Conservation (phyloP, 1,284 basidiomycete genomes). For the Laetiporus sulphureus region DNA sequence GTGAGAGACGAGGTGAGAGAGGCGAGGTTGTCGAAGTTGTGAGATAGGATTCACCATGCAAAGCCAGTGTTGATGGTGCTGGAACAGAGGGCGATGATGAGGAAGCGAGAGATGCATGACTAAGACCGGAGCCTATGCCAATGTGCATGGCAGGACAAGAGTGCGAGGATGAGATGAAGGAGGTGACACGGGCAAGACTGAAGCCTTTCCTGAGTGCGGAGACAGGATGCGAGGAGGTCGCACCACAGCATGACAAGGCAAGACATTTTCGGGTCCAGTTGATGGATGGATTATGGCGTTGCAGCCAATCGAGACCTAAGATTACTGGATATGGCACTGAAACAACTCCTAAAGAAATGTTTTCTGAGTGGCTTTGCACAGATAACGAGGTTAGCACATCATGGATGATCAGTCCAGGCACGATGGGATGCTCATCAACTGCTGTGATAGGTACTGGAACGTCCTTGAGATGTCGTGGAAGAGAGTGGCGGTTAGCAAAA, state of each 20-base stretch:
- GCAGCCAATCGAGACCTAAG: conserved; percentile 19
- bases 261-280: conserved; percentile 13
- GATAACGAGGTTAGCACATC: conserved; percentile 24
- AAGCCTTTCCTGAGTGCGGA: conserved; percentile 24
- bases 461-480: conserved; percentile 21
- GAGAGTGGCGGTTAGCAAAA: conserved; percentile 25
- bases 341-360: conserved; percentile 12
- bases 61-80: no score
- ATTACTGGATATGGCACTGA: conserved; percentile 17
- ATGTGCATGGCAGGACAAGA: conserved; percentile 1
- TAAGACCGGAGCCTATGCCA: conserved; percentile 10
- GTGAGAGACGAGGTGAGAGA: no score
- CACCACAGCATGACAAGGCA: conserved; percentile 23
- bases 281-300: conserved; percentile 18
- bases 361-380: conserved; percentile 20
- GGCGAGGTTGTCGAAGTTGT: no score
- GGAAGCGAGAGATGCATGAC: neutral
- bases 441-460: conserved; percentile 27
- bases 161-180: conserved; percentile 6
- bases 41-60: no score
- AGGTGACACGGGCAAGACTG: conserved; percentile 9
- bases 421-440: conserved; percentile 30
- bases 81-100: no score
- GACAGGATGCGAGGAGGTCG: conserved; percentile 16
- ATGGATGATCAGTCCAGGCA: conserved; percentile 30